phyloP scores from a whole-genome alignment of 352 stramenopile species.

The Phytophthora nicotianae region DNA sequence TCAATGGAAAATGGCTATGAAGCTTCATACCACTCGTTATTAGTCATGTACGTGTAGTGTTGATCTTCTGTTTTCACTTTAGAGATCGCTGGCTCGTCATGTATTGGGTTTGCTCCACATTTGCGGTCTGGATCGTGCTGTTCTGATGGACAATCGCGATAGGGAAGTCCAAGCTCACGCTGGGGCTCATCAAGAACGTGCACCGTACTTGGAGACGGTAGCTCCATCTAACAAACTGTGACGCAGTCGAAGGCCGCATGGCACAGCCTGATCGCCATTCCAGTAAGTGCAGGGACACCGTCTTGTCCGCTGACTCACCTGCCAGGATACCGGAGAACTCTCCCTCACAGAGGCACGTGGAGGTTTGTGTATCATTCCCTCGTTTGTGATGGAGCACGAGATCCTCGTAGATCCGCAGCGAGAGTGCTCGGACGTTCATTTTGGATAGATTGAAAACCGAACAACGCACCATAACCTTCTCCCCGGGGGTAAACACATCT shows the following conservation, averaged over 20 bases:
- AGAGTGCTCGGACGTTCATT: slow-evolving; percentile 20
- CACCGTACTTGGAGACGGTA: slow-evolving; percentile 19
- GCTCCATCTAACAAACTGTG: slow-evolving; percentile 13
- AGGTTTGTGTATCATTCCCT: slow-evolving; percentile 10
- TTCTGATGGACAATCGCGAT: slow-evolving; percentile 15
- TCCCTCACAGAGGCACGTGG: slow-evolving; percentile 14
- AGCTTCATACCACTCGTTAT: not conserved
- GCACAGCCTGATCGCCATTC: slow-evolving; percentile 15
- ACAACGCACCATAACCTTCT: slow-evolving; percentile 24
- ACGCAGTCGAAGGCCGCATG: slow-evolving; percentile 13
- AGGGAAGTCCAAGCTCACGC: slow-evolving; percentile 15
- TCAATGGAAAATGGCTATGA: slow-evolving; percentile 14
- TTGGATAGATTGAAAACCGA: slow-evolving; percentile 27
- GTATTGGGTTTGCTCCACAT: slow-evolving; percentile 3
- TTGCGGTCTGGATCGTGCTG: slow-evolving; percentile 7
- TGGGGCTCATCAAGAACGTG: slow-evolving; percentile 20
- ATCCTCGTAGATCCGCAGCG: slow-evolving; percentile 27
- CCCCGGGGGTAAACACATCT: slow-evolving; percentile 16
- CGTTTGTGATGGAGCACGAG: slow-evolving; percentile 15
- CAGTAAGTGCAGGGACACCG: slow-evolving; percentile 18
- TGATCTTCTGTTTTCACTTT: slow-evolving; percentile 1
- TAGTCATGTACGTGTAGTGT: not conserved
- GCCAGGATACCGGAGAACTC: slow-evolving; percentile 17
- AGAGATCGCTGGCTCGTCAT: not conserved
- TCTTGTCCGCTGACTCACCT: slow-evolving; percentile 15